Evolutionary conservation across 345 rosid species (phyloP).

Genomic region (Gossypium stocksii): DNA sequence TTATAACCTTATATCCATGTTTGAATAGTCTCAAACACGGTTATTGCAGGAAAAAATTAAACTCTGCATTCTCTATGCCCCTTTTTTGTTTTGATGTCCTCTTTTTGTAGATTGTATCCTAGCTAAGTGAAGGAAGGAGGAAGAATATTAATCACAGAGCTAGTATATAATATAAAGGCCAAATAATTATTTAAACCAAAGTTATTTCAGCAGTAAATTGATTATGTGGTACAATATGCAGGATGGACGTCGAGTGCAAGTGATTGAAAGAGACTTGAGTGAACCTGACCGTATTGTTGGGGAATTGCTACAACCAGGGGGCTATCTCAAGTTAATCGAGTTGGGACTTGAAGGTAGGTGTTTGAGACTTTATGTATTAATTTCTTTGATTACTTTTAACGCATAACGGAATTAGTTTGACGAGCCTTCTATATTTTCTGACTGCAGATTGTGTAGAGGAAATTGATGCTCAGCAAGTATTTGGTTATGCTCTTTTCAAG

Average conservation of each 20-base stretch:
- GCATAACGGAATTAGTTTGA: background rate
- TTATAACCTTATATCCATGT: background rate
- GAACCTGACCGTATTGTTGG: constrained; percentile 80
- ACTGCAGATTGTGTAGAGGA: constrained; percentile 49
- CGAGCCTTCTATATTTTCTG: background rate
- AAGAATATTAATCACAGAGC: background rate
- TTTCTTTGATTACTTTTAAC: background rate
- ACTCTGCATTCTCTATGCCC: background rate
- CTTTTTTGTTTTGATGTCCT: background rate
- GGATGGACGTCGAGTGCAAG: constrained; percentile 68
- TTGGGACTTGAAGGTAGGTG: constrained; percentile 60
- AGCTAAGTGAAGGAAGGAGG: background rate
- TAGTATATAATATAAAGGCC: background rate
- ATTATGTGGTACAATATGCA: constrained; percentile 23
- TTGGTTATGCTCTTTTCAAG: constrained; percentile 37
- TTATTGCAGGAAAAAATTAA: background rate
- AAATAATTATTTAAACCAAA: background rate
- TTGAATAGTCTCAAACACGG: background rate
- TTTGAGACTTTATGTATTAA: background rate
- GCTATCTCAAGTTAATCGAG: constrained; percentile 68
- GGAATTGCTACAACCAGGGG: constrained; percentile 72
- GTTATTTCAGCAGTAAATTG: constrained; percentile 2
- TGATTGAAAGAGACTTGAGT: constrained; percentile 62
- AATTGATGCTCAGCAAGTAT: background rate
- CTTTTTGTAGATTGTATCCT: background rate